Conservation (phyloP, 2,329 filamentous ascomycete species). For the Colletotrichum navitas region DNA sequence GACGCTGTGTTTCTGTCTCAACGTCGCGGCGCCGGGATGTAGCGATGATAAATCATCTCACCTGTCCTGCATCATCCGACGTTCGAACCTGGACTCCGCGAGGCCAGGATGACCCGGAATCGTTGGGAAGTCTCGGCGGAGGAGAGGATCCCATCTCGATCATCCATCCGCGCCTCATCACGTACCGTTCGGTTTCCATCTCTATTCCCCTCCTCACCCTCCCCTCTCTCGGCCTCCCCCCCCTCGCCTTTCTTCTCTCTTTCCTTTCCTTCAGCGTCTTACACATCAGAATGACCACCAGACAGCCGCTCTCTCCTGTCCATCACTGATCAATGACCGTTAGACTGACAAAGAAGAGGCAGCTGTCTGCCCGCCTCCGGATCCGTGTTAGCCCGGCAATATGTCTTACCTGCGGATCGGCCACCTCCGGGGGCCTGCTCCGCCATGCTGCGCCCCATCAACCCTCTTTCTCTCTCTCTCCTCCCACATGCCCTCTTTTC, state of each 20-base stretch:
- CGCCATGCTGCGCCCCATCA: neutral
- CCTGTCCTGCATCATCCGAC: conserved; percentile 19
- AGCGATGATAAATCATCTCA: neutral
- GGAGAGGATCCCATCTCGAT: neutral
- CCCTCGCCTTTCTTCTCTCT: neutral
- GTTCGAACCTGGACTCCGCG: conserved; percentile 22
- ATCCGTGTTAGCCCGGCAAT: conserved; percentile 21
- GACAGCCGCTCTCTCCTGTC: neutral
- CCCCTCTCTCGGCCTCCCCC: neutral
- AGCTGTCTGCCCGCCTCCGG: conserved; percentile 6
- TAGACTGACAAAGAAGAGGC: conserved; percentile 32
- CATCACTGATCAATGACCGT: conserved; percentile 34
- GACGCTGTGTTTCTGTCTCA: conserved; percentile 33
- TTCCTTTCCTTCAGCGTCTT: neutral
- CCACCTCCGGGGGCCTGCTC: conserved; percentile 3
- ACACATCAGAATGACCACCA: neutral
- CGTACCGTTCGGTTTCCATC: neutral
- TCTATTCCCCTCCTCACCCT: neutral
- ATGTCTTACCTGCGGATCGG: conserved; percentile 5
- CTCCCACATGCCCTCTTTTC: neutral
- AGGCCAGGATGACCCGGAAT: conserved; percentile 4
- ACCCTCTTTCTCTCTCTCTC: neutral
- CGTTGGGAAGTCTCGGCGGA: neutral
- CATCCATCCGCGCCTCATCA: neutral
- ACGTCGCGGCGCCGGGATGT: conserved; percentile 27